Evolutionary conservation across 129 eudicot species (phyloP).

Genomic region (Tanacetum coccineum): DNA sequence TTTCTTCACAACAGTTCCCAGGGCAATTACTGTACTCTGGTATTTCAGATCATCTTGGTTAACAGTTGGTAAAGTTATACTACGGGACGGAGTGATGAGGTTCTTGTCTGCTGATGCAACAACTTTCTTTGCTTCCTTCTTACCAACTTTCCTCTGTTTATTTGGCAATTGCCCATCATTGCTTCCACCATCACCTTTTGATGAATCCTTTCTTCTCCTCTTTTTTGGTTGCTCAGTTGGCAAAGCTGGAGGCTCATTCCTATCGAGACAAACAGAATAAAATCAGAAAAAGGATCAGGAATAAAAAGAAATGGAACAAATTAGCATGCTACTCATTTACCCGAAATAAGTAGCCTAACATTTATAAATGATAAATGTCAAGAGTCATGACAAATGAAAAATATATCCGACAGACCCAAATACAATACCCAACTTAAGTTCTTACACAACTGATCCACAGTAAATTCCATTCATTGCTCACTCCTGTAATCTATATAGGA

Average conservation of each 20-base stretch:
- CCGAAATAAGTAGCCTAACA: not conserved
- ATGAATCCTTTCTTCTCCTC: constrained; percentile 79
- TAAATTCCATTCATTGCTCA: constrained; percentile 7
- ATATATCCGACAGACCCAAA: constrained; percentile 9
- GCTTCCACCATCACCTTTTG: constrained; percentile 48
- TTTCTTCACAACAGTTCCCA: constrained; percentile 53
- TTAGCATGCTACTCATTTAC: not conserved
- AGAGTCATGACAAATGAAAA: not conserved
- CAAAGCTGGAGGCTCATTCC: constrained; percentile 54
- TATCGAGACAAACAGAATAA: constrained; percentile 27
- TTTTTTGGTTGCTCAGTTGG: constrained; percentile 78
- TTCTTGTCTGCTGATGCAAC: constrained; percentile 46
- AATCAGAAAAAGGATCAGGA: constrained; percentile 13
- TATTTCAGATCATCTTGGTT: constrained; percentile 36
- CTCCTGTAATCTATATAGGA: not conserved
- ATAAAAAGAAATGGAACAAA: not conserved
- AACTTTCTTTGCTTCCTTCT: constrained; percentile 54
- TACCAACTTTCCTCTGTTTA: constrained; percentile 58
- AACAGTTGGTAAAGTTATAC: constrained; percentile 36
- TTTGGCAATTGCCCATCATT: constrained; percentile 42
- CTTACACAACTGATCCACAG: not conserved
- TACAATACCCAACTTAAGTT: constrained; percentile 1
- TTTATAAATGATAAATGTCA: not conserved
- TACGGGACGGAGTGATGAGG: constrained; percentile 30
- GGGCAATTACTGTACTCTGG: constrained; percentile 51